Evolutionary conservation across 148 eudicot species (phyloP).

Genomic region (Suaeda aralocaspica): DNA sequence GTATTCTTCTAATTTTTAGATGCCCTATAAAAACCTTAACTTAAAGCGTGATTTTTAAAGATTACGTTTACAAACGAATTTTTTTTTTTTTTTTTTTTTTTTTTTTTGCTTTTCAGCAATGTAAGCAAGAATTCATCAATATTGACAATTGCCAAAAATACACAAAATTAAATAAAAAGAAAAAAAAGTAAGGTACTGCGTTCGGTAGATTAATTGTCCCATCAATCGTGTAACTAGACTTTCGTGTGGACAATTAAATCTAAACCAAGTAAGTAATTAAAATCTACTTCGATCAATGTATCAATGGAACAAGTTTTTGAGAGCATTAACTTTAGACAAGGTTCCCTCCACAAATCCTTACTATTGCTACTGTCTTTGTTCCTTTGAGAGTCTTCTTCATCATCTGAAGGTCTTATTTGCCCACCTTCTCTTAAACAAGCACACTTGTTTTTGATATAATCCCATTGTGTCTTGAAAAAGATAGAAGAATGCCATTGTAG

Average conservation of each 20-base stretch:
- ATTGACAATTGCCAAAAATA: too few species aligned
- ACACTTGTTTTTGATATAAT: conserved; percentile 52
- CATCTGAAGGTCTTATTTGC: conserved; percentile 25
- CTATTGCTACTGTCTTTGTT: neutral
- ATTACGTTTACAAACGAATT: too few species aligned
- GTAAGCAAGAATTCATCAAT: too few species aligned
- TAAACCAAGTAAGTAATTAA: neutral
- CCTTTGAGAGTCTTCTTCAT: conserved; percentile 31
- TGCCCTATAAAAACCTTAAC: too few species aligned
- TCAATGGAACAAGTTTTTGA: conserved; percentile 58
- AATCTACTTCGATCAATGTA: too few species aligned
- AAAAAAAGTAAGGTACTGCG: neutral
- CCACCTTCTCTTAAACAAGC: conserved; percentile 19
- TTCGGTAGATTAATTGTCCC: neutral
- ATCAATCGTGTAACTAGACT: neutral
- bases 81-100: too few species aligned
- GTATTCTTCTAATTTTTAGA: too few species aligned
- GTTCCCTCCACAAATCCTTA: conserved; percentile 34
- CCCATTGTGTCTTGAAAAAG: conserved; percentile 92
- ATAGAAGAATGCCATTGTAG: conserved; percentile 49
- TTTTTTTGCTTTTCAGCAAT: too few species aligned
- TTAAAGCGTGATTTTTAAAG: too few species aligned
- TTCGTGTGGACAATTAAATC: neutral
- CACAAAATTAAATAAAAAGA: neutral
- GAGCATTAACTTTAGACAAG: conserved; percentile 56